Percentiles rank a stretch among this genome's conserved stretches.
Evolutionary conservation across 495 filamentous ascomycete genomes (phyloP).

Genomic region (Sabuloglossum arenarium): DNA sequence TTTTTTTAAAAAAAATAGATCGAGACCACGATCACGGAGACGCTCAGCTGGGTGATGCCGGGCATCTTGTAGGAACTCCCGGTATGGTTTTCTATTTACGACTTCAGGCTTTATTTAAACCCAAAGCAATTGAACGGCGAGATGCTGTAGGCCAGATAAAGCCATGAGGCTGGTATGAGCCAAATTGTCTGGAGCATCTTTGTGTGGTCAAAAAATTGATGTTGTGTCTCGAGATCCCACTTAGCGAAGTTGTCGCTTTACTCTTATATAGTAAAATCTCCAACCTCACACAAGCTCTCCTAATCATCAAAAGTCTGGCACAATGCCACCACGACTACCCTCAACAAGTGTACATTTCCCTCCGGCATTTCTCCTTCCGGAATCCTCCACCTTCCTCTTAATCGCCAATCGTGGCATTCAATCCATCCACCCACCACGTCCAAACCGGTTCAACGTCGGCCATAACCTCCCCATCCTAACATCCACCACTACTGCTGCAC

Average conservation of each 20-base stretch:
- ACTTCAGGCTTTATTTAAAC: too few relatives aligned
- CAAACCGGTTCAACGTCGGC: slow-evolving; percentile 1
- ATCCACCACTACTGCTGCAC: slow-evolving; percentile 55
- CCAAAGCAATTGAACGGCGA: too few relatives aligned
- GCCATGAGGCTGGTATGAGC: too few relatives aligned
- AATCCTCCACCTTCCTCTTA: neutral
- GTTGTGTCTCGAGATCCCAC: neutral
- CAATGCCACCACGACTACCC: neutral
- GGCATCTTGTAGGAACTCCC: too few relatives aligned
- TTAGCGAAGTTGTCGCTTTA: neutral
- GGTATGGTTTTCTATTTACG: too few relatives aligned
- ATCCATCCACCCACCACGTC: slow-evolving; percentile 3
- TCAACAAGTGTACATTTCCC: neutral
- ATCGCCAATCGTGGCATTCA: slow-evolving; percentile 1
- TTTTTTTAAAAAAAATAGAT: too few relatives aligned
- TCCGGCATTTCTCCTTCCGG: neutral
- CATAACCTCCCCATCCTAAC: slow-evolving; percentile 24
- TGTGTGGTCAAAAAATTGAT: too few relatives aligned
- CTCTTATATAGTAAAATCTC: neutral
- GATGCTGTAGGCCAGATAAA: too few relatives aligned
- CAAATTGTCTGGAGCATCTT: too few relatives aligned
- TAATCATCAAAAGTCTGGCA: neutral
- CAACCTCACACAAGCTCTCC: neutral
- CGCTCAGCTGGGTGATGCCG: too few relatives aligned
- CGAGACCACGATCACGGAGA: too few relatives aligned